Evolutionary conservation across 768 basidiomycete genomes (phyloP).

Genomic region (Galerina sulciceps): DNA sequence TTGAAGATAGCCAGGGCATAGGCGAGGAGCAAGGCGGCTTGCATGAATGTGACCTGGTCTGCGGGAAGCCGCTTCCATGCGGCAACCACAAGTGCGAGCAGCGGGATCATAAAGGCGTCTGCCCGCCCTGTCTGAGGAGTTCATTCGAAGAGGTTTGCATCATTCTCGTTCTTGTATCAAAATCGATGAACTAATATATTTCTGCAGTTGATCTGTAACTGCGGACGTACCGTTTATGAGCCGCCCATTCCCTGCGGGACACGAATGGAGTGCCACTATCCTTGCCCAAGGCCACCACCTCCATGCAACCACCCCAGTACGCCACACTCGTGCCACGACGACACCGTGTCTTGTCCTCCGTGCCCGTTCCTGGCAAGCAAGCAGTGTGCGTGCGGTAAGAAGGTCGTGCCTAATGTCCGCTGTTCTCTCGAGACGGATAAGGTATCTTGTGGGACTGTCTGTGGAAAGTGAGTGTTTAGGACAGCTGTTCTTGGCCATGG

Average conservation of each 20-base stretch:
- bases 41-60: conserved; percentile 86
- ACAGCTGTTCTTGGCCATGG: neutral
- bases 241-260: conserved; percentile 93
- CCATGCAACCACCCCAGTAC: conserved; percentile 83
- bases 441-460: conserved; percentile 83
- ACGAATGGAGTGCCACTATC: conserved; percentile 74
- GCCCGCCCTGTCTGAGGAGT: conserved; percentile 83
- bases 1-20: conserved; percentile 32
- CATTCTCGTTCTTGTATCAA: no score
- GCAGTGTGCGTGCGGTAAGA: conserved; percentile 89
- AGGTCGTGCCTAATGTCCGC: conserved; percentile 72
- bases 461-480: conserved; percentile 63
- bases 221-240: conserved; percentile 84
- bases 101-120: conserved; percentile 82
- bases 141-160: conserved; percentile 83
- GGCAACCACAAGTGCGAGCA: conserved; percentile 82
- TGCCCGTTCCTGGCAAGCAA: conserved; percentile 84
- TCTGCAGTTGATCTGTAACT: conserved; percentile 73
- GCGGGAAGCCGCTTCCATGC: conserved; percentile 72
- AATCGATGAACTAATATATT: neutral
- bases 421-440: conserved; percentile 81
- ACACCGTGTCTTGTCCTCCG: conserved; percentile 73
- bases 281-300: conserved; percentile 71
- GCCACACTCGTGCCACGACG: conserved; percentile 84
- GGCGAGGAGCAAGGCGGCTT: conserved; percentile 68